Evolutionary conservation across 2,329 filamentous ascomycete genomes (phyloP).

Genomic region (Hysterium pulicare): DNA sequence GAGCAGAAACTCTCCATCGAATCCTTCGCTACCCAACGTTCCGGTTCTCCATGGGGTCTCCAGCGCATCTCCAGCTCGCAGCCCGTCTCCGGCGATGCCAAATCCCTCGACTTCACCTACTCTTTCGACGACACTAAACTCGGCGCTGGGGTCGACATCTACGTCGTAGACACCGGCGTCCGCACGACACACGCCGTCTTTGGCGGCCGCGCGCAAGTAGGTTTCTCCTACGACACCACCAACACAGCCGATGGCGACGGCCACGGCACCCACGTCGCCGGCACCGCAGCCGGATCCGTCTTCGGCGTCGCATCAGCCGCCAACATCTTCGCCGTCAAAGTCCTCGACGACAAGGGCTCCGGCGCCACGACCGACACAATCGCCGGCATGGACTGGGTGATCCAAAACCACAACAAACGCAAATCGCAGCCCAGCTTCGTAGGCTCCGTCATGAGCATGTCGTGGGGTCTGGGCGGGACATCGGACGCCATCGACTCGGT

Average conservation of each 20-base stretch:
- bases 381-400: slow-evolving; percentile 48
- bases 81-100: slow-evolving; percentile 18
- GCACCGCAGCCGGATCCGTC: slow-evolving; percentile 42
- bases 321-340: slow-evolving; percentile 52
- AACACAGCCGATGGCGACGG: slow-evolving; percentile 41
- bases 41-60: slow-evolving; percentile 45
- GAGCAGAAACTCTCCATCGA: slow-evolving; percentile 39
- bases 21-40: slow-evolving; percentile 25
- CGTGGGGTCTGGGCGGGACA: slow-evolving; percentile 36
- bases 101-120: slow-evolving; percentile 41
- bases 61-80: slow-evolving; percentile 41
- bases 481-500: slow-evolving; percentile 35
- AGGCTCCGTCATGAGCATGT: slow-evolving; percentile 49
- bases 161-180: slow-evolving; percentile 49
- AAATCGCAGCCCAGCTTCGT: slow-evolving; percentile 37
- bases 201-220: slow-evolving; percentile 40
- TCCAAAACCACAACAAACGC: slow-evolving; percentile 43
- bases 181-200: slow-evolving; percentile 46
- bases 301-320: slow-evolving; percentile 49
- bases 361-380: slow-evolving; percentile 49
- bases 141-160: slow-evolving; percentile 46
- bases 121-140: slow-evolving; percentile 29
- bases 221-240: slow-evolving; percentile 36
- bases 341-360: slow-evolving; percentile 44
- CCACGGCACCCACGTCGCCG: slow-evolving; percentile 49